phyloP scores from a whole-genome alignment of 208 protist genomes.

The Vickermania ingenoplastis region DNA sequence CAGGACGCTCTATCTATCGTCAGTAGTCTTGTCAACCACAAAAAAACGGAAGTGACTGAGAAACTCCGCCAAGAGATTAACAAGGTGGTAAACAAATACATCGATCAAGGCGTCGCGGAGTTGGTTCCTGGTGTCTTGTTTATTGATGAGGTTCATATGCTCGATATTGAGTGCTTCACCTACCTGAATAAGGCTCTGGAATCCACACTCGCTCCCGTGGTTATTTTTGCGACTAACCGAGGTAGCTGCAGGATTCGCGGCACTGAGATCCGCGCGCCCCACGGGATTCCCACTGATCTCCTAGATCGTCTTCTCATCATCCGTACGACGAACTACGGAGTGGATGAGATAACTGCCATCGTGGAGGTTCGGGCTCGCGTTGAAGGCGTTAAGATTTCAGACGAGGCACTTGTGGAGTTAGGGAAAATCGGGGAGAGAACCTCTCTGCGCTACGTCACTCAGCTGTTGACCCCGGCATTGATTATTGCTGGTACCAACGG shows the following conservation, averaged over 20 bases:
- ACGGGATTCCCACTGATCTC: constrained; percentile 99
- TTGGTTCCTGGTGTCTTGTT: constrained; percentile 99
- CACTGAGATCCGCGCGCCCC: constrained; percentile 96
- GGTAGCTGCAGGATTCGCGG: constrained; percentile 95
- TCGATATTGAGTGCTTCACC: constrained; percentile 99
- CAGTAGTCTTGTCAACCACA: constrained; percentile 97
- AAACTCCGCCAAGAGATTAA: constrained; percentile 99
- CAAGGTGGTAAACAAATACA: constrained; percentile 99
- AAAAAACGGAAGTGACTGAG: constrained; percentile 99
- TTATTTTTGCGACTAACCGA: constrained; percentile 99
- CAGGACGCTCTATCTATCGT: constrained; percentile 97
- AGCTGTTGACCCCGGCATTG: constrained; percentile 96
- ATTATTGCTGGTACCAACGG: constrained; percentile 95
- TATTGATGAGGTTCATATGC: constrained; percentile 99
- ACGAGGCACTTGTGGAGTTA: constrained; percentile 86
- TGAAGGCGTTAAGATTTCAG: constrained; percentile 92
- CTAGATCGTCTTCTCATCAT: constrained; percentile 99
- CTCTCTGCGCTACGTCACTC: constrained; percentile 96
- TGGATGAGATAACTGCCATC: constrained; percentile 95
- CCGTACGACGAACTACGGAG: constrained; percentile 94
- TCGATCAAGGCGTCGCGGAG: constrained; percentile 99
- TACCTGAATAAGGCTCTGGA: constrained; percentile 99
- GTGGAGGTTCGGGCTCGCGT: constrained; percentile 92
- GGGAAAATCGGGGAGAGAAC: constrained; percentile 88
- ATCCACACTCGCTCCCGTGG: constrained; percentile 98